Evolutionary conservation across 495 filamentous ascomycete genomes (phyloP), one percentile per base, ranked within the genome.

Genomic region (Cercophora newfieldiana): DNA sequence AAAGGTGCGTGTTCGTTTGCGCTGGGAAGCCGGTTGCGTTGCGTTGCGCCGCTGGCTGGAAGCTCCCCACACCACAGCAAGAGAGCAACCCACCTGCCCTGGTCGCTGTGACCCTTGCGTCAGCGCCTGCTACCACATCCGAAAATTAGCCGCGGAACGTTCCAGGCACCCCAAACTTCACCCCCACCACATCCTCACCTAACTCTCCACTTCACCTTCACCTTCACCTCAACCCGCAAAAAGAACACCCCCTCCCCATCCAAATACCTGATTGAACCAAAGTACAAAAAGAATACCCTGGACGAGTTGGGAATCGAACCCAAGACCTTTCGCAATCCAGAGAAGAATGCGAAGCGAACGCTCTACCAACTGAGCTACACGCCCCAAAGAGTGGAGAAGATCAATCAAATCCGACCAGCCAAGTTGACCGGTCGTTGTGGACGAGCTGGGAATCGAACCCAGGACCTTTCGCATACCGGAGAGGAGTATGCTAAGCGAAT

Each of bases 251-350:
- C 30, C 30, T 5, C 4, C 30, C 30, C 30, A 33, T 33, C 24
- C 53, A 54, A 64, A 50, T 37, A 18, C 3, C 6, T 29, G 1
- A 14, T 3, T 50, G 21, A 26, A 66, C 56, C 63, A 64, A 30
- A 29, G n/a, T 18, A 33, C 21, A 25, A 55, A 55, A 55, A 24
- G 1, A 3, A 37, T 33, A 5, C 37, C 37, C 12, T 71, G 69
- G 69, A 69, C 69, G 67, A 65, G 67, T 64, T 69, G 66, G 67
- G 67, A 71, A 71, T 69, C 67, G 69, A 69, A 71, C 69, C 66
- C 63, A 68, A 67, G 69, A 71, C 69, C 69, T 71, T 71, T 68
- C 69, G 69, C 69, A 71, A 57, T 51, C 59, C 22, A 33, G 21
- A 2, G 14, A 30, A 66, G 51, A 48, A 66, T 71, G 69, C 69